These are phyloP conservation scores for Diospyros kaki DNA, from an alignment of 148 eudicot genomes.

Conservation along the genomic window DNA sequence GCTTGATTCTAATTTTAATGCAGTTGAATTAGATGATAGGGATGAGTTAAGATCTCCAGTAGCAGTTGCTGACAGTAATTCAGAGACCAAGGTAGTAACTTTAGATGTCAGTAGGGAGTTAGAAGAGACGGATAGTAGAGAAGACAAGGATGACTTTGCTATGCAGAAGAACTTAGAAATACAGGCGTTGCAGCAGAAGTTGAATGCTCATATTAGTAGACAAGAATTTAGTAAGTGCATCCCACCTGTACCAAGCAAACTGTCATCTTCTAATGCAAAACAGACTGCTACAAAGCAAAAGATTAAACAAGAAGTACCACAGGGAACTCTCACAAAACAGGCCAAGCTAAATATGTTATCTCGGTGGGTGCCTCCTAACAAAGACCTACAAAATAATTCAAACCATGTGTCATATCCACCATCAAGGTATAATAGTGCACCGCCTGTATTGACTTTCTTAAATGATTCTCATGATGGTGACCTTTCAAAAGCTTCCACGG, in stretches of 20 bases:
- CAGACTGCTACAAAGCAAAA: slow-evolving; percentile 38
- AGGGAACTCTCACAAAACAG: slow-evolving; percentile 29
- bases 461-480: slow-evolving; percentile 42
- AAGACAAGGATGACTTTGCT: slow-evolving; percentile 31
- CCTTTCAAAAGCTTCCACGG: slow-evolving; percentile 38
- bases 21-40: slow-evolving; percentile 43
- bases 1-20: slow-evolving; percentile 21
- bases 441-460: slow-evolving; percentile 41
- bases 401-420: slow-evolving; percentile 81
- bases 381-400: slow-evolving; percentile 71
- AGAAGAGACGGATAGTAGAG: slow-evolving; percentile 37
- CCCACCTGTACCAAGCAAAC: slow-evolving; percentile 48
- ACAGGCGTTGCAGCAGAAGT: slow-evolving; percentile 45
- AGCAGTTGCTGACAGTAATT: slow-evolving; percentile 23
- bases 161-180: slow-evolving; percentile 37
- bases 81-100: slow-evolving; percentile 25
- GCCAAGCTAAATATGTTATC: slow-evolving; percentile 69
- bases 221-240: slow-evolving; percentile 47
- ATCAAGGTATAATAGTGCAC: slow-evolving; percentile 58
- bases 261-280: slow-evolving; percentile 45
- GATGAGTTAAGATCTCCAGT: slow-evolving; percentile 30
- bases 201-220: slow-evolving; percentile 36
- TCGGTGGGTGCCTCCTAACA: slow-evolving; percentile 81
- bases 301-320: slow-evolving; percentile 38
- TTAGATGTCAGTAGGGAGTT: slow-evolving; percentile 16